Evolutionary conservation across 768 basidiomycete species (phyloP).

Genomic region (Roridomyces roridus): DNA sequence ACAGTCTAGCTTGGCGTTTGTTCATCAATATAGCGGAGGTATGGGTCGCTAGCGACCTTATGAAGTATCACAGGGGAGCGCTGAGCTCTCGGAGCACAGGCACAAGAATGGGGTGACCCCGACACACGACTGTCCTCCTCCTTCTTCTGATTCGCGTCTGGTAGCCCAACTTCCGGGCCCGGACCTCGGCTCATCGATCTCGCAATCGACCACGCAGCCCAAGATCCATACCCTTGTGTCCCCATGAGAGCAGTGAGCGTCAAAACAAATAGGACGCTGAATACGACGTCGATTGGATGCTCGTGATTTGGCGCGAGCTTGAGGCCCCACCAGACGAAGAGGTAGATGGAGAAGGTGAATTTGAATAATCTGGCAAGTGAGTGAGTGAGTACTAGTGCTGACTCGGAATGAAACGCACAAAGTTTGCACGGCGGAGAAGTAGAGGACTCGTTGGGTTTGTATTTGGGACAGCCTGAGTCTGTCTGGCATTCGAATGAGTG

Average conservation of each 20-base stretch:
- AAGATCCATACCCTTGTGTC: constrained; percentile 4
- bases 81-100: too few relatives aligned
- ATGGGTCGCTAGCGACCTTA: too few relatives aligned
- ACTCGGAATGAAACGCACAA: background rate
- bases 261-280: background rate
- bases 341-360: too few relatives aligned
- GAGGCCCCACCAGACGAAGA: constrained; percentile 10
- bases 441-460: background rate
- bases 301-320: constrained; percentile 2
- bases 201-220: too few relatives aligned
- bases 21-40: too few relatives aligned
- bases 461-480: background rate
- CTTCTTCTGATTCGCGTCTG: too few relatives aligned
- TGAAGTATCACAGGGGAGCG: too few relatives aligned
- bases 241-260: background rate
- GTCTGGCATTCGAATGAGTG: background rate
- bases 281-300: background rate
- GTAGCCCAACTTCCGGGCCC: too few relatives aligned
- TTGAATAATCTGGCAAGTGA: background rate
- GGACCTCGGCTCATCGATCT: too few relatives aligned
- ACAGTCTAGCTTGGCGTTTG: too few relatives aligned
- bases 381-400: background rate
- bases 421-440: background rate
- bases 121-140: too few relatives aligned
- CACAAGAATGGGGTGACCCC: too few relatives aligned